Evolutionary conservation across 805 yeast species (phyloP), one percentile per base, ranked within the genome.

Genomic region (Geotrichum ghanense): DNA sequence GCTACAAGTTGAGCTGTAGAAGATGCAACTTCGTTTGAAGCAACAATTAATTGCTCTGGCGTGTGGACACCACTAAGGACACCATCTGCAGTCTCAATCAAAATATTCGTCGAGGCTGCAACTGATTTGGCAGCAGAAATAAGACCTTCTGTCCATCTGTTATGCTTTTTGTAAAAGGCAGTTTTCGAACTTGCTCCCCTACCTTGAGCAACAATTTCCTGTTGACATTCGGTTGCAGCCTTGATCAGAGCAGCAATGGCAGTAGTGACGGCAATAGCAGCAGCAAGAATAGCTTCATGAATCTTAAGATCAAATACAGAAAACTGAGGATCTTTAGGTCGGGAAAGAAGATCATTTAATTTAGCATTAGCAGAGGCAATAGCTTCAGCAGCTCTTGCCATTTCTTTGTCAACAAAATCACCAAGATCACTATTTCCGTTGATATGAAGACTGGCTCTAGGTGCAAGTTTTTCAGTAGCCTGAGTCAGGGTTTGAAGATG

Each of bases 1-100:
- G 95, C 89, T 3, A 87, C 96, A 45, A 87, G 72, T 67, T 87
- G 96, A 2, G 90, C 94, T 1, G 95, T 87, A 0, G 95, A 81
- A 0, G 95, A 88, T 1, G 95, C 89, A 6, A 87, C 95, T 61
- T 87, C 95, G 56, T 84, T 85, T 1, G 94, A 86, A 0, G 95
- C 90, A 22, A 87, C 95, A 55, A 87, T 83, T 50, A 87, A 73
- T 65, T 86, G 84, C 60, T 87, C 95, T 48, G 79, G 86, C 0
- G 85, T 68, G 53, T 79, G 80, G n/a, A 63, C 61, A 1, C 73
- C 72, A 44, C 74, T 70, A 35, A 87, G 67, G 16, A 85, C 86
- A 17, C 94, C 92, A 65, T 86, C 92, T 0, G 95, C 94, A n/a
- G 86, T 82, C 50, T 76, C 76, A 50, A 87, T 87, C 52, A 87